phyloP scores from a whole-genome alignment of 768 basidiomycete genomes.

The Mycena rosella region DNA sequence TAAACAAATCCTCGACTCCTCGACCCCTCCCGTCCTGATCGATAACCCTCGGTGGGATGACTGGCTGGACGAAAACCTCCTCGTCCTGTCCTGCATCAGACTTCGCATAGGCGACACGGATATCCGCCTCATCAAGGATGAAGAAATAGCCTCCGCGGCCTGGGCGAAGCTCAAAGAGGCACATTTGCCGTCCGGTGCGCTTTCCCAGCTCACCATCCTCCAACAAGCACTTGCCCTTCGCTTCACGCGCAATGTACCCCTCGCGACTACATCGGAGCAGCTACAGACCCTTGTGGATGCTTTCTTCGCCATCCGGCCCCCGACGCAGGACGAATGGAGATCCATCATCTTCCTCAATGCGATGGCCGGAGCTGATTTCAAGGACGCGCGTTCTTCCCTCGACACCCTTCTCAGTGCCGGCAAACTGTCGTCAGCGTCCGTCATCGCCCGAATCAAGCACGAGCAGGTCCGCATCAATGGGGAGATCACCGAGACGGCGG shows the following conservation, averaged over 20 bases:
- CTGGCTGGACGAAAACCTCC: conserved; percentile 15
- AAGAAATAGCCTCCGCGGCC: not conserved
- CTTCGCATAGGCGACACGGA: conserved; percentile 5
- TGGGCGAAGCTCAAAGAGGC: conserved; percentile 13
- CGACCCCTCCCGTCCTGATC: not conserved
- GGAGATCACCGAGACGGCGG: conserved; percentile 14
- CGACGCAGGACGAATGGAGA: conserved; percentile 12
- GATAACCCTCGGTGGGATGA: not conserved
- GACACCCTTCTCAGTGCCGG: conserved; percentile 16
- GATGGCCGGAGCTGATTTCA: conserved; percentile 4
- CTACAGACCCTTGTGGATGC: not conserved
- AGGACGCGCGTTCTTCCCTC: conserved; percentile 9
- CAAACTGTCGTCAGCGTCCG: not conserved
- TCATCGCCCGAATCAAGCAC: conserved; percentile 11
- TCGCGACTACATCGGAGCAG: not conserved
- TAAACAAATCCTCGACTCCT: too few relatives aligned
- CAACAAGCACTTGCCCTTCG: conserved; percentile 11
- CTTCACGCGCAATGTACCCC: not conserved
- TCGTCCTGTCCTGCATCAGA: conserved; percentile 1
- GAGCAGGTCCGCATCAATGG: conserved; percentile 15
- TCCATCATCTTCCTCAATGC: conserved; percentile 17
- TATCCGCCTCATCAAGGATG: conserved; percentile 8
- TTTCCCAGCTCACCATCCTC: conserved; percentile 16
- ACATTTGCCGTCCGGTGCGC: conserved; percentile 7
- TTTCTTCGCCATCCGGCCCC: conserved; percentile 14